Evolutionary conservation across 1,284 basidiomycete species (phyloP), one percentile per base, ranked within the genome.

Genomic region (Marasmius tenuissimus): DNA sequence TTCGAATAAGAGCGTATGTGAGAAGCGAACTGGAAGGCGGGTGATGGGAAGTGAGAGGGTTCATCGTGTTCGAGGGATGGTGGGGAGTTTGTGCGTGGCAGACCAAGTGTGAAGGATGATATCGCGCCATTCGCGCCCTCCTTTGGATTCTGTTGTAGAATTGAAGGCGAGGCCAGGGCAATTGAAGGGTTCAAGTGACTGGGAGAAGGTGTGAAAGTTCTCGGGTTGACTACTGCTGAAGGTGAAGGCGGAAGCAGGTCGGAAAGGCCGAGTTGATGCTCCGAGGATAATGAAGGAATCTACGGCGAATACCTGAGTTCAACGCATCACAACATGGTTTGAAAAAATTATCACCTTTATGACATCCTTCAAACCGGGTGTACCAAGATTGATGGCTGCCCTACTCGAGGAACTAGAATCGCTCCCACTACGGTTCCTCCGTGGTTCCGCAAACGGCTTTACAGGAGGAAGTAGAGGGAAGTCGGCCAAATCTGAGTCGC

Each of bases 181-280:
- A 66, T 65, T 22, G 71, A 75, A 40, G 74, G 69, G 58, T 75
- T 77, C 8, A 81, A 74, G 40, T 75, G 71, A 60, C 78, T 81
- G 0, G 83, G 75, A 0, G 80, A 69, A 49, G 73, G 67, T 22
- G 78, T 67, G 61, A 80, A 78, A 53, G 76, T 71, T 42, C 84
- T 81, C 37, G 80, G 75, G 50, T 72, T 77, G 38, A 82, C 72
- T 37, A 82, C 75, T 9, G 84, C 80, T 11, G 86, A 86, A 4
- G 92, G 92, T 1, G 91, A 93, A 0, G 92, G 91, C 0, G 92
- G 92, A 18, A 93, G 75, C 18, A 94, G 76, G 69, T 94, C 93
- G 12, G 80, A 67, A 73, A 87, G 85, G 35, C 86, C 88, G 18
- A 88, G 72, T 65, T 86, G 86, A 69, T 90, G 86, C 61, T 90